Percentiles rank a stretch among this genome's conserved stretches.
Evolutionary conservation across 768 basidiomycete species (phyloP).

Genomic region (Cantharellus anzutake): DNA sequence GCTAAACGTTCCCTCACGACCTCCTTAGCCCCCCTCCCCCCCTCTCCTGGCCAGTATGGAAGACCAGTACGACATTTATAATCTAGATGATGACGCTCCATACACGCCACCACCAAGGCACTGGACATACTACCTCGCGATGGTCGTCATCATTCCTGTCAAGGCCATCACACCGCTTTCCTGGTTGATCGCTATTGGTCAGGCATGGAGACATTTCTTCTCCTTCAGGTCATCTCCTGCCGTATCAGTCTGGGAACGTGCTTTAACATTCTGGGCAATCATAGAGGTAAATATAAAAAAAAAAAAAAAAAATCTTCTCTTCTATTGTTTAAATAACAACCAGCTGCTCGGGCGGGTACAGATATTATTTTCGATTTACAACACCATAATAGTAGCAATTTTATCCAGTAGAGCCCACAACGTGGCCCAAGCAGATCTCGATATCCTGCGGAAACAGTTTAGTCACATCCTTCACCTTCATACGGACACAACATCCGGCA

Average conservation of each 20-base stretch:
- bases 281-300: neutral
- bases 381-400: neutral
- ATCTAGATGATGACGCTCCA: neutral
- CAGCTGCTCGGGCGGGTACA: neutral
- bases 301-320: neutral
- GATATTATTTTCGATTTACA: neutral
- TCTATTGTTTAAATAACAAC: neutral
- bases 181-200: neutral
- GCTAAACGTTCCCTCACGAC: too few relatives aligned
- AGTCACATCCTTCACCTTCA: neutral
- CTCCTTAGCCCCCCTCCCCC: neutral
- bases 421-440: neutral
- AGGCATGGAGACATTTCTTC: neutral
- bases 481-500: neutral
- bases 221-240: neutral
- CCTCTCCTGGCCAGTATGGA: neutral
- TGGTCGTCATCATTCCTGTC: neutral
- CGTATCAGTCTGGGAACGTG: neutral
- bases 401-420: neutral
- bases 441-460: neutral
- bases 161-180: neutral
- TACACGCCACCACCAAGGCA: neutral
- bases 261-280: neutral
- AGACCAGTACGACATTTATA: neutral
- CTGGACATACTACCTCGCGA: neutral